These are phyloP conservation scores for Penicillium sp. DNA, from an alignment of 2,329 filamentous ascomycete genomes.

Conservation along the genomic window DNA sequence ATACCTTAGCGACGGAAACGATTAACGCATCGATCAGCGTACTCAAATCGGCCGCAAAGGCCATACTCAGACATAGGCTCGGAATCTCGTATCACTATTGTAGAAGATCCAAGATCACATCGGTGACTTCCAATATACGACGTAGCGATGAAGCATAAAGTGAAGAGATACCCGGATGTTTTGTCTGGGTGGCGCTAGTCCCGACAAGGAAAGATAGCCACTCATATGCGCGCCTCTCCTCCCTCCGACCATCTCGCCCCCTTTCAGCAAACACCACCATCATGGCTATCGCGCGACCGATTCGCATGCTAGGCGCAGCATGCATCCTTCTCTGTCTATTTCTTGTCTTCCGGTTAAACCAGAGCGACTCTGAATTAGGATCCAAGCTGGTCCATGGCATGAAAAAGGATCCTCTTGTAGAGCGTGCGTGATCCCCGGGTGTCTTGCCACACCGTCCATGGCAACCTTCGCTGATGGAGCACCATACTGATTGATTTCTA, in stretches of 20 bases:
- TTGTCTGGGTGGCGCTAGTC: conserved; percentile 24
- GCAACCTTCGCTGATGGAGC: neutral
- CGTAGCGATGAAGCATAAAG: too few relatives aligned
- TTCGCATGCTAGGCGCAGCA: conserved; percentile 70
- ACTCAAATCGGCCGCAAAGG: conserved; percentile 63
- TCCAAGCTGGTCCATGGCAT: conserved; percentile 55
- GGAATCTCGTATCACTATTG: neutral
- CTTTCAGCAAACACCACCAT: conserved; percentile 27
- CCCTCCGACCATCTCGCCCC: conserved; percentile 14
- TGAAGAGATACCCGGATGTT: conserved; percentile 10
- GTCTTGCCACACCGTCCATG: conserved; percentile 11
- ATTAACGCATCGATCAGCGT: conserved; percentile 69
- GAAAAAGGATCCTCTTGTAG: conserved; percentile 77
- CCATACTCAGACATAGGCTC: conserved; percentile 52
- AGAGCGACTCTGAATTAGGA: conserved; percentile 46
- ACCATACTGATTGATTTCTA: conserved; percentile 17
- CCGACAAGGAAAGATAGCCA: conserved; percentile 25
- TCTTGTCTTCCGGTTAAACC: conserved; percentile 71
- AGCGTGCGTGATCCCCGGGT: conserved; percentile 59
- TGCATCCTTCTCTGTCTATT: conserved; percentile 72
- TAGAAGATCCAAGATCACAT: neutral
- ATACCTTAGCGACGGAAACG: conserved; percentile 56
- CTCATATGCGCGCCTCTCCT: conserved; percentile 13
- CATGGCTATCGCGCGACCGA: conserved; percentile 83
- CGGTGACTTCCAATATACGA: neutral